phyloP scores from a whole-genome alignment of 1,284 basidiomycete species.

The Polyporus tsugae region DNA sequence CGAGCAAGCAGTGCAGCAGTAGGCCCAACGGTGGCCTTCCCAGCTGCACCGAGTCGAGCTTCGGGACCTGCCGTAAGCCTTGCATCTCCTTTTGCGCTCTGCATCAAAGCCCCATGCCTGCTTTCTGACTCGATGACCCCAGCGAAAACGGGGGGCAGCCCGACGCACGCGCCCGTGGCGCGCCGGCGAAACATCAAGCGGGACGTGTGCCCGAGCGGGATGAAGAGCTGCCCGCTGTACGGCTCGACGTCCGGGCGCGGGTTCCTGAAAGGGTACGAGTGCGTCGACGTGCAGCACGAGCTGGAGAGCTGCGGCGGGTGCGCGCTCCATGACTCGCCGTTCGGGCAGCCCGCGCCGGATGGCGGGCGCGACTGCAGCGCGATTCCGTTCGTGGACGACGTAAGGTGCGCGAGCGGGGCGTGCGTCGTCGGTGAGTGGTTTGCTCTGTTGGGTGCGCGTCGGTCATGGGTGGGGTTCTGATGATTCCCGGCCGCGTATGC shows the following conservation, averaged over 20 bases:
- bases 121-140: background rate
- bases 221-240: constrained; percentile 33
- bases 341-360: constrained; percentile 27
- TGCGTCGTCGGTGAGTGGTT: constrained; percentile 36
- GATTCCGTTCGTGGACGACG: constrained; percentile 37
- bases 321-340: constrained; percentile 33
- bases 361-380: constrained; percentile 39
- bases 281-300: constrained; percentile 35
- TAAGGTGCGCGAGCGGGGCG: constrained; percentile 30
- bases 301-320: constrained; percentile 41
- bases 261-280: constrained; percentile 32
- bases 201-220: constrained; percentile 24
- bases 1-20: constrained; percentile 28
- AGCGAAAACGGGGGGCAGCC: constrained; percentile 28
- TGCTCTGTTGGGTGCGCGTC: background rate
- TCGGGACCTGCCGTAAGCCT: constrained; percentile 33
- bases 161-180: constrained; percentile 17
- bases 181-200: constrained; percentile 17
- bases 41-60: constrained; percentile 26
- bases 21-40: constrained; percentile 26
- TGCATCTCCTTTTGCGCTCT: background rate
- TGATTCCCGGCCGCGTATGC: background rate
- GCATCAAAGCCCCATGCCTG: no score
- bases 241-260: constrained; percentile 22
- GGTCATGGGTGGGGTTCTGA: background rate